Evolutionary conservation across 2,329 filamentous ascomycete species (phyloP).

Genomic region (Xenoacremonium recifei): DNA sequence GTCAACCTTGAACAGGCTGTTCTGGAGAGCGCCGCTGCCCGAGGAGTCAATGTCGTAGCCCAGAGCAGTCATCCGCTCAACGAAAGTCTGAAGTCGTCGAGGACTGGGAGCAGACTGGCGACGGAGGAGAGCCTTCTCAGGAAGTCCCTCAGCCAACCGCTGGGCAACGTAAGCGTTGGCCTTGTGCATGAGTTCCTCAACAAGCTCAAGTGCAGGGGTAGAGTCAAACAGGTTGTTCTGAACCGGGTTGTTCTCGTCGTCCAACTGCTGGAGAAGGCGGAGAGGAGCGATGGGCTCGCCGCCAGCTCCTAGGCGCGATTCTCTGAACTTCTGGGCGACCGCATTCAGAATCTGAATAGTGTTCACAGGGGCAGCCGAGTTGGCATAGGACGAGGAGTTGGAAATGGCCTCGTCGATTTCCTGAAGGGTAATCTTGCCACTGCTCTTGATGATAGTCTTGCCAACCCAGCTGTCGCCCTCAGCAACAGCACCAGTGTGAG

Average conservation of each 20-base stretch:
- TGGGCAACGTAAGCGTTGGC: conserved; percentile 87
- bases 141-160: conserved; percentile 73
- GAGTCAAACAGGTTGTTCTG: conserved; percentile 96
- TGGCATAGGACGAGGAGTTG: conserved; percentile 59
- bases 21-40: conserved; percentile 88
- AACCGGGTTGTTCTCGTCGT: conserved; percentile 97
- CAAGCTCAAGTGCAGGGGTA: conserved; percentile 82
- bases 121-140: conserved; percentile 89
- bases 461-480: conserved; percentile 93
- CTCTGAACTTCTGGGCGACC: conserved; percentile 86
- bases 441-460: conserved; percentile 89
- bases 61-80: conserved; percentile 87
- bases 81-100: conserved; percentile 85
- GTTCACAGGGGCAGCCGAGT: conserved; percentile 66
- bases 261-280: conserved; percentile 86
- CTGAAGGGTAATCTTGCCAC: conserved; percentile 78
- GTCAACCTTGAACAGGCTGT: conserved; percentile 90
- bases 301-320: conserved; percentile 78
- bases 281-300: conserved; percentile 79
- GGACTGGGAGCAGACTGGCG: conserved; percentile 83
- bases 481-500: conserved; percentile 71
- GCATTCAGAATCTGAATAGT: conserved; percentile 79
- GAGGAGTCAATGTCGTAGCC: conserved; percentile 87
- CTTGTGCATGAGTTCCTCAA: conserved; percentile 94
- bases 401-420: conserved; percentile 82